These are phyloP conservation scores for Begonia fuchsioides DNA, from an alignment of 306 rosid genomes.

Conservation along the genomic window DNA sequence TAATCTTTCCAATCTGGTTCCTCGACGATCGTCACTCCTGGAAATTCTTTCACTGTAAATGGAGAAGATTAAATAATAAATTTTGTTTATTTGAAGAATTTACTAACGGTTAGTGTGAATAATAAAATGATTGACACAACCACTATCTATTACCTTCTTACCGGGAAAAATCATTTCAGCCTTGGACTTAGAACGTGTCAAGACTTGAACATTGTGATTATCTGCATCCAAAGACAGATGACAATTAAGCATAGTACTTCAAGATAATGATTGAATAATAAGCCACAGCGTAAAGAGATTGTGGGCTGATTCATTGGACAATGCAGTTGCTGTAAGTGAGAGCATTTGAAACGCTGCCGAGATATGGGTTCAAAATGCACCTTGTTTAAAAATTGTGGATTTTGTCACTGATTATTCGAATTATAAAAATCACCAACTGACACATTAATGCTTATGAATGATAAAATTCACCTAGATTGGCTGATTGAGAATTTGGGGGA, in stretches of 20 bases:
- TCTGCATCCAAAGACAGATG: conserved; percentile 31
- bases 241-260: conserved; percentile 7
- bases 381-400: neutral
- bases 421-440: neutral
- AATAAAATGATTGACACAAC: neutral
- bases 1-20: conserved; percentile 77
- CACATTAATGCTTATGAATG: neutral
- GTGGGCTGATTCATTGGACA: neutral
- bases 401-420: neutral
- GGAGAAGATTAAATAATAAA: neutral
- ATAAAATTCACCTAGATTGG: neutral
- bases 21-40: conserved; percentile 68
- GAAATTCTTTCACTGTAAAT: conserved; percentile 63
- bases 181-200: conserved; percentile 84
- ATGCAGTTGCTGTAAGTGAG: neutral
- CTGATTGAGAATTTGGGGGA: neutral
- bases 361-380: neutral
- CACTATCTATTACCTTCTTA: conserved; percentile 83
- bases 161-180: conserved; percentile 91
- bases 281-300: neutral
- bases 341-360: neutral
- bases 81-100: conserved; percentile 1
- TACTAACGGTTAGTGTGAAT: neutral
- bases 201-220: conserved; percentile 53
- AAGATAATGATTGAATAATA: conserved; percentile 8